phyloP scores from a whole-genome alignment of 2,329 filamentous ascomycete species.

The Talaromyces sp. region DNA sequence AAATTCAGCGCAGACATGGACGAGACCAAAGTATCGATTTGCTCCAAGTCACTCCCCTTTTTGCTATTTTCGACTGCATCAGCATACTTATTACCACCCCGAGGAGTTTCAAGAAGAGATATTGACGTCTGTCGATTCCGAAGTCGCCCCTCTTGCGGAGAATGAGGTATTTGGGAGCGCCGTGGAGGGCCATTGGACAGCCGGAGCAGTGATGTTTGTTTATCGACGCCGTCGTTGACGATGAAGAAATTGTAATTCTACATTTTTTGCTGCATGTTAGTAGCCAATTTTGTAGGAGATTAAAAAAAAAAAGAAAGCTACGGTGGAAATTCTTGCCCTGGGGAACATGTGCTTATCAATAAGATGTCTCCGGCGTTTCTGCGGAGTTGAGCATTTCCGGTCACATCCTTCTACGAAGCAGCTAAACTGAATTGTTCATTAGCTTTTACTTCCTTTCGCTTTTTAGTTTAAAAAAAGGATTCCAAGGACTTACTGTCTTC shows the following conservation, averaged over 20 bases:
- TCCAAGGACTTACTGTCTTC: slow-evolving; percentile 60
- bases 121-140: slow-evolving; percentile 27
- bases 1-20: slow-evolving; percentile 43
- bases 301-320: not conserved
- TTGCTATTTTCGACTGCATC: not conserved
- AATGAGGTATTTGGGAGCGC: slow-evolving; percentile 28
- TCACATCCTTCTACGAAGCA: slow-evolving; percentile 91
- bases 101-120: slow-evolving; percentile 12
- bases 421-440: slow-evolving; percentile 55
- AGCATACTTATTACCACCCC: not conserved
- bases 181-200: slow-evolving; percentile 24
- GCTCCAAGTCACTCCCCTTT: not conserved
- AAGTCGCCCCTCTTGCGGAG: slow-evolving; percentile 28
- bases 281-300: not conserved
- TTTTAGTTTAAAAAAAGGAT: not conserved
- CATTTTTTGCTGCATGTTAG: not conserved
- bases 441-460: not conserved
- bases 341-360: slow-evolving; percentile 95
- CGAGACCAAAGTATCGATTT: slow-evolving; percentile 32
- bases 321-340: slow-evolving; percentile 36
- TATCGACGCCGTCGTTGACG: slow-evolving; percentile 84
- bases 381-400: slow-evolving; percentile 72
- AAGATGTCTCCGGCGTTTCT: slow-evolving; percentile 81
- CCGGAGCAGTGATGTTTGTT: slow-evolving; percentile 70
- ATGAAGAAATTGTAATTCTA: slow-evolving; percentile 80